A percentile compares a stretch with the other conserved stretches of the same genome.
These are phyloP conservation scores for Zygosaccharomyces pseudorouxii DNA, from an alignment of 805 yeast species.

Conservation along the genomic window DNA sequence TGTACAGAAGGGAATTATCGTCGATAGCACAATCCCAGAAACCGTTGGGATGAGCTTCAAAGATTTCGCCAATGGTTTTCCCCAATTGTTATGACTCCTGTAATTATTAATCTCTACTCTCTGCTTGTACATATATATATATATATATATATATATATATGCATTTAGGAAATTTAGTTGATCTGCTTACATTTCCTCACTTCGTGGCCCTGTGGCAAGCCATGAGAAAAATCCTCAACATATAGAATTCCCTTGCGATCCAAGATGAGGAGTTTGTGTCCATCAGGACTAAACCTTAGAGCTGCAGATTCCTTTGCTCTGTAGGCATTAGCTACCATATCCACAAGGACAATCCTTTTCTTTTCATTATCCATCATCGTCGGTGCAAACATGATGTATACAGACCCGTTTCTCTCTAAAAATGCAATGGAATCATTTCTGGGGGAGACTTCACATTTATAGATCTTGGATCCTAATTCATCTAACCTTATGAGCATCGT, in stretches of 20 bases:
- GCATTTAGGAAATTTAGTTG: constrained; percentile 21
- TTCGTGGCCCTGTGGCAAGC: constrained; percentile 64
- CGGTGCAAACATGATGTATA: constrained; percentile 63
- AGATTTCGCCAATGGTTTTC: constrained; percentile 12
- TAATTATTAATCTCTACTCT: neutral
- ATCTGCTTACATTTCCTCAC: constrained; percentile 64
- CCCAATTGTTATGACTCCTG: neutral
- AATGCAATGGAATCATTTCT: constrained; percentile 83
- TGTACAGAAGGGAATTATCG: constrained; percentile 49
- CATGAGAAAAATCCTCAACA: constrained; percentile 85
- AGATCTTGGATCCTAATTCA: constrained; percentile 78
- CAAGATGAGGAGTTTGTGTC: constrained; percentile 68
- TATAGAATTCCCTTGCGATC: constrained; percentile 79
- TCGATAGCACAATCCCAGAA: constrained; percentile 12
- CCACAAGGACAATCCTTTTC: constrained; percentile 49
- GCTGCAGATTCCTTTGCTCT: constrained; percentile 75
- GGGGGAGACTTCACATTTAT: constrained; percentile 71
- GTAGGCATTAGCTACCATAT: constrained; percentile 73
- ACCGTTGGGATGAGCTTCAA: constrained; percentile 20
- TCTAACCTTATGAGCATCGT: constrained; percentile 57
- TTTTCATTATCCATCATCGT: constrained; percentile 52
- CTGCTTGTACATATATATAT: neutral
- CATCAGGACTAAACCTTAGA: constrained; percentile 69
- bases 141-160: too few relatives aligned
- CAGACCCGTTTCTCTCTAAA: constrained; percentile 70